phyloP scores from a whole-genome alignment of 495 filamentous ascomycete genomes.

The Talaromyces ruber region DNA sequence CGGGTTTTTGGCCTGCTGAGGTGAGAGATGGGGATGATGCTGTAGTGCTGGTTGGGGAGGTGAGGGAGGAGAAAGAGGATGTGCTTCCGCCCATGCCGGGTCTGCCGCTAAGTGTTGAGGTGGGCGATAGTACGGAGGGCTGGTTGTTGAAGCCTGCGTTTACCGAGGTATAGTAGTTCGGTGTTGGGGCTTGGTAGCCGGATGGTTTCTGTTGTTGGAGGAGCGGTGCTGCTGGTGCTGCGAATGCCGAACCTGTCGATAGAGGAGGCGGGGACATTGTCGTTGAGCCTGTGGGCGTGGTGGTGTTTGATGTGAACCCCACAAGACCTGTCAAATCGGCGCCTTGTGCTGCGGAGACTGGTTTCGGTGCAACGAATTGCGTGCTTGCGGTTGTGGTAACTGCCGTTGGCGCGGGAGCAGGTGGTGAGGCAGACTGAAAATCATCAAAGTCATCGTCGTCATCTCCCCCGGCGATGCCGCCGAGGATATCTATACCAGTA shows the following conservation, averaged over 20 bases:
- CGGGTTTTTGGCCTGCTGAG: conserved; percentile 32
- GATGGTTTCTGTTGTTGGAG: conserved; percentile 44
- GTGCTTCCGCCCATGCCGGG: conserved; percentile 21
- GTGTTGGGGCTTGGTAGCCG: conserved; percentile 66
- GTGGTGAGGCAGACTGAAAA: conserved; percentile 76
- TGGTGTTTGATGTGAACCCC: conserved; percentile 72
- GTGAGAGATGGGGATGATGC: conserved; percentile 9
- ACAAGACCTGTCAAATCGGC: conserved; percentile 72
- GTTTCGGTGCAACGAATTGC: conserved; percentile 73
- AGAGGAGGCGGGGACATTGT: conserved; percentile 32
- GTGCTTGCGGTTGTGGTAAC: conserved; percentile 55
- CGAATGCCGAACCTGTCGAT: conserved; percentile 27
- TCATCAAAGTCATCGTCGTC: conserved; percentile 94
- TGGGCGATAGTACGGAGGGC: conserved; percentile 9
- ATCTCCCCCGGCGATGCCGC: conserved; percentile 43
- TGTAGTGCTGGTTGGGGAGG: conserved; percentile 22
- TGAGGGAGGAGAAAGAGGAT: conserved; percentile 26
- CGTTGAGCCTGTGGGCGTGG: conserved; percentile 49
- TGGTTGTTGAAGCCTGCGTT: conserved; percentile 18
- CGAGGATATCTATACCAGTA: conserved; percentile 46
- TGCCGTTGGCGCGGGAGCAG: conserved; percentile 51
- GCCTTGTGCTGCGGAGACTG: conserved; percentile 70
- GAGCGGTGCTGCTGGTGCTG: conserved; percentile 21
- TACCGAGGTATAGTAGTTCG: conserved; percentile 94
- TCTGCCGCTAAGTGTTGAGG: conserved; percentile 16